Evolutionary conservation across 129 eudicot species (phyloP), one percentile per base, ranked within the genome.

Genomic region (Centella asiatica): DNA sequence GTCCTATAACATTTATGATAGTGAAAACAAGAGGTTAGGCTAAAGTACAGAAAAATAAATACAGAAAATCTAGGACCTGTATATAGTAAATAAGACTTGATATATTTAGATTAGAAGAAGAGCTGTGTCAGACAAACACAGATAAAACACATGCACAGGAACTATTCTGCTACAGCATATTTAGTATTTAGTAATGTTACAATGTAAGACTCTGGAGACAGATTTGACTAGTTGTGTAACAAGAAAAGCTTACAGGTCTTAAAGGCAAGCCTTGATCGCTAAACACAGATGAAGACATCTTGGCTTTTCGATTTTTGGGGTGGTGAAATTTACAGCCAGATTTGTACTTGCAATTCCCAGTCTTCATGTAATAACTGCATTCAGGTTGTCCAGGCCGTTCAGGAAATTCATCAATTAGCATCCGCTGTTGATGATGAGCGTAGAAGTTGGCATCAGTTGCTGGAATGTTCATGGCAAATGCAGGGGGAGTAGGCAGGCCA

Each of bases 351-450:
- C 98, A 87, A 37, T 84, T 88, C 44, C 98, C 98, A 4, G 94
- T 87, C 82, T 70, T 92, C 72, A 92, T 11, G 57, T 79, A 92
- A 74, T 74, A 84, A 65, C 79, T 78, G 88, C 95, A 92, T 33
- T 87, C 96, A 46, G 90, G 96, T 53, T 84, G 90, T 32, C 98
- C 98, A 3, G 96, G 95, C 6, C 98, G 85, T 72, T 87, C 88
- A 31, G 98, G 98, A 57, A 69, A 92, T 58, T 84, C 94, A 26
- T 81, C 83, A 26, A 81, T 61, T 4, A 51, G 31, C 75, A 69
- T 33, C 44, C 60, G 78, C 52, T 44, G 84, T 39, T 62, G 83
- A 51, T 69, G 80, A 70, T 69, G 84, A 11, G 83, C 18, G 47
- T 78, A 68, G 52, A 74, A 36, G 76, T 62, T 84, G 61, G 76